phyloP scores from a whole-genome alignment of 1,284 basidiomycete species.

The Wallemia hederae region DNA sequence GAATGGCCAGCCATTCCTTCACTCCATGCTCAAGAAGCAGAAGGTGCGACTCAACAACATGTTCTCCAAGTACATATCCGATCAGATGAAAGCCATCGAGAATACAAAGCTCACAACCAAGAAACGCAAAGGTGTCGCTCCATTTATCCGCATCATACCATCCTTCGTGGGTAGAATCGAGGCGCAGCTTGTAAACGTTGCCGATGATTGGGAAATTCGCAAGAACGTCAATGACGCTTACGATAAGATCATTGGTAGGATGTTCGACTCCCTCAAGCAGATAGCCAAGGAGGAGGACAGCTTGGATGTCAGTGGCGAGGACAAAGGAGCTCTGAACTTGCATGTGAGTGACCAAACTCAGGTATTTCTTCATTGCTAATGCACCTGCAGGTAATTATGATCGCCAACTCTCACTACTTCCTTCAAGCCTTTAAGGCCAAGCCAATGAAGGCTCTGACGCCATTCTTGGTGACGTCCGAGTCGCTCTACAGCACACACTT shows the following conservation, averaged over 20 bases:
- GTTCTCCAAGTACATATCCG: slow-evolving; percentile 48
- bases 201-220: slow-evolving; percentile 47
- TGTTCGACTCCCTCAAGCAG: slow-evolving; percentile 77
- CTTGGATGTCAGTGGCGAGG: slow-evolving; percentile 31
- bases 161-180: slow-evolving; percentile 56
- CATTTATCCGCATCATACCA: slow-evolving; percentile 78
- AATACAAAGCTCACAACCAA: slow-evolving; percentile 67
- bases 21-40: slow-evolving; percentile 47
- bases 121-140: slow-evolving; percentile 73
- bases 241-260: slow-evolving; percentile 53
- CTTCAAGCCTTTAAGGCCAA: slow-evolving; percentile 20
- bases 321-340: slow-evolving; percentile 87
- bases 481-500: slow-evolving; percentile 66
- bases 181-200: slow-evolving; percentile 40
- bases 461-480: slow-evolving; percentile 44
- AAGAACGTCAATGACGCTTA: slow-evolving; percentile 51
- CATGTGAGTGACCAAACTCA: slow-evolving; percentile 30
- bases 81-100: slow-evolving; percentile 69
- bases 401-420: slow-evolving; percentile 75
- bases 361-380: not conserved
- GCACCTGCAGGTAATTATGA: not conserved
- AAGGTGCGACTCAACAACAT: slow-evolving; percentile 38
- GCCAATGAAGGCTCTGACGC: slow-evolving; percentile 19
- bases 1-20: slow-evolving; percentile 40
- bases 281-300: slow-evolving; percentile 62